A percentile compares a stretch with the other conserved stretches of the same genome.
Evolutionary conservation across 73 alveolate species (phyloP).

Genomic region (Paramecium biaurelia): DNA sequence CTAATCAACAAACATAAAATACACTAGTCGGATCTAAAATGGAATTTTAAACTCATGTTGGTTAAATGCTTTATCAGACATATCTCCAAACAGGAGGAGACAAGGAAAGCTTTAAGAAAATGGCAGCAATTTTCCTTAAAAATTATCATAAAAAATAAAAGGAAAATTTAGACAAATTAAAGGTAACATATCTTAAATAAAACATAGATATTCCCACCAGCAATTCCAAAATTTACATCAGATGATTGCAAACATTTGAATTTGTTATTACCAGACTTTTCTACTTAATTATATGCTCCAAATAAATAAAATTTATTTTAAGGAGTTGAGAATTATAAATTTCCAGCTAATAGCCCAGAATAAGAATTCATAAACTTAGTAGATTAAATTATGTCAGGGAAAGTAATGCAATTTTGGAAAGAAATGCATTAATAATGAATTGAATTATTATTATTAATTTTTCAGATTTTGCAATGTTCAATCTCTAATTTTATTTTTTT

Average conservation of each 20-base stretch:
- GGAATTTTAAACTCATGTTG: conserved; percentile 54
- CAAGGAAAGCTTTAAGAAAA: conserved; percentile 38
- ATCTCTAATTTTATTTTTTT: no score
- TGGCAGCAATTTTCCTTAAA: conserved; percentile 45
- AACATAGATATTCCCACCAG: conserved; percentile 27
- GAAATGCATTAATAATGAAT: conserved; percentile 38
- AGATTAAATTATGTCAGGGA: conserved; percentile 42
- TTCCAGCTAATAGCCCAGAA: conserved; percentile 55
- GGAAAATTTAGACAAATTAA: conserved; percentile 50
- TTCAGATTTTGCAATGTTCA: not conserved
- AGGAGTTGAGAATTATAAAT: conserved; percentile 48
- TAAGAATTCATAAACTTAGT: conserved; percentile 40
- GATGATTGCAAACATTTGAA: conserved; percentile 45
- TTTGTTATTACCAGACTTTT: conserved; percentile 22
- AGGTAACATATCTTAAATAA: not conserved
- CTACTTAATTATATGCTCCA: conserved; percentile 49
- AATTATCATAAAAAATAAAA: conserved; percentile 44
- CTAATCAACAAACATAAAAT: not conserved
- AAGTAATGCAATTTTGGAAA: conserved; percentile 48
- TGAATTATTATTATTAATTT: not conserved
- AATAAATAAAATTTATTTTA: conserved; percentile 38
- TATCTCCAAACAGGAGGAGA: conserved; percentile 42
- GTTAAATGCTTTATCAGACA: conserved; percentile 34
- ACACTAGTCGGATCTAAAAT: conserved; percentile 12
- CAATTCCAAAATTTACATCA: conserved; percentile 47